Base-by-base conservation (phyloP, 345 rosid species). In the Pugionium dolabratum region DNA sequence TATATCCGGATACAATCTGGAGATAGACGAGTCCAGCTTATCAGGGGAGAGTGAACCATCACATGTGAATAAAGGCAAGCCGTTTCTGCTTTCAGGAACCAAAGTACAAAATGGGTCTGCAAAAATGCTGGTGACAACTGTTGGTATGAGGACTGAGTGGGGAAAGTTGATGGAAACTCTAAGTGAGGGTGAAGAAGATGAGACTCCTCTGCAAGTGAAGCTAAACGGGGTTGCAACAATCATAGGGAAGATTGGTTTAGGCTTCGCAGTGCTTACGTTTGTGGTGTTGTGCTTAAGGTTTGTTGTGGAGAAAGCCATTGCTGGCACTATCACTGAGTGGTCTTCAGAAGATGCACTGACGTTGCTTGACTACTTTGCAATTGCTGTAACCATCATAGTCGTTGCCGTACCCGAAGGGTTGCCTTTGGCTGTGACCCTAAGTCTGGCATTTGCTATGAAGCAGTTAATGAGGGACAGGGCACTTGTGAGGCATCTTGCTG, bases 351-450 rank as follows among this genome's bases (percentile, higher is more conserved):
- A 93, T 81, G 96, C 96, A 49, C 41, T 84, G 75, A 59, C 72
- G 4, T 82, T 93, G 8, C 78, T 93, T 11, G 62, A 93, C 79
- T 90, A 86, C 81, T 93, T 93, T 75, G 89, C 98, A 26, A 82
- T 83, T 66, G 90, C 94, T 39, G 96, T 93, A 58, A 93, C 96
- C 45, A 93, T 93, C 66, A 79, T 93, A 43, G 98, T 93, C 25
- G 98, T 93, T 50, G 98, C 98, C 61, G 94, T 93, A 47, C 98
- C 98, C 3, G 98, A 93, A 79, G 98, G 98, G 66, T 81, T 93
- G 65, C 97, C 98, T 5, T 70, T 93, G 79, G 98, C 98, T 46
- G 98, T 93, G 72, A 93, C 98, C 44, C 77, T 93, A 57, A 93
- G 98, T 77, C 85, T 93, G 63, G 97, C 98, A 60, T 93, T 87